Evolutionary conservation across 2,329 filamentous ascomycete genomes (phyloP).

Genomic region (Chalaropsis thielavioides): DNA sequence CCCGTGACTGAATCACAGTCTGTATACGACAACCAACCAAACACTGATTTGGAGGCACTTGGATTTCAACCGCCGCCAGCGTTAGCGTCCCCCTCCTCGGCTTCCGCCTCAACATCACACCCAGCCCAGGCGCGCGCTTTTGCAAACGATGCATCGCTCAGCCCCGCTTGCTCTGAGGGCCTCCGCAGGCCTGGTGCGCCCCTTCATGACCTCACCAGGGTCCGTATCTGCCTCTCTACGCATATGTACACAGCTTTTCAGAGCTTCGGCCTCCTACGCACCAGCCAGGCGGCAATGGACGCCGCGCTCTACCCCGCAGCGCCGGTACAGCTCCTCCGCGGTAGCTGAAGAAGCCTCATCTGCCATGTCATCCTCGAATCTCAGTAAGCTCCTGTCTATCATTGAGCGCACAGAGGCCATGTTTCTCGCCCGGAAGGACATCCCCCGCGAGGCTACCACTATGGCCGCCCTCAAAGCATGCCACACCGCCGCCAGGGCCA

Average conservation of each 20-base stretch:
- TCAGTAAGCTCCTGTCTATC: constrained; percentile 28
- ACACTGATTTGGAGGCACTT: no score
- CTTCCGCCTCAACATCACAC: not conserved
- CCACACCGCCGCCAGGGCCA: constrained; percentile 31
- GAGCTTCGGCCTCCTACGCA: not conserved
- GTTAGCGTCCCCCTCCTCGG: not conserved
- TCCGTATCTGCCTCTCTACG: not conserved
- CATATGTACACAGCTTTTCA: not conserved
- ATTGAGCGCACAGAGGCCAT: constrained; percentile 31
- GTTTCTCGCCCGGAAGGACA: constrained; percentile 32
- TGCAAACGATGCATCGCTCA: constrained; percentile 1
- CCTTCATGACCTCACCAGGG: not conserved
- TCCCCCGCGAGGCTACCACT: constrained; percentile 32
- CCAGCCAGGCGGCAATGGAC: not conserved
- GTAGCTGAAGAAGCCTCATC: not conserved
- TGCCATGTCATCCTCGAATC: constrained; percentile 24
- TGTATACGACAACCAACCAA: no score
- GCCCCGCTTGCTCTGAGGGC: not conserved
- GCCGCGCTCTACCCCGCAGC: not conserved
- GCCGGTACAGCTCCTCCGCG: not conserved
- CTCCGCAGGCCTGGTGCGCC: not conserved
- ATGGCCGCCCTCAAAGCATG: constrained; percentile 32
- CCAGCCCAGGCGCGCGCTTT: not conserved
- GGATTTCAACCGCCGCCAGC: not conserved
- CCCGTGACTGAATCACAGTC: not conserved